Percentiles rank a stretch among this genome's conserved stretches.
Evolutionary conservation across 805 yeast genomes (phyloP).

Genomic region (Schizosaccharomyces octosporus): DNA sequence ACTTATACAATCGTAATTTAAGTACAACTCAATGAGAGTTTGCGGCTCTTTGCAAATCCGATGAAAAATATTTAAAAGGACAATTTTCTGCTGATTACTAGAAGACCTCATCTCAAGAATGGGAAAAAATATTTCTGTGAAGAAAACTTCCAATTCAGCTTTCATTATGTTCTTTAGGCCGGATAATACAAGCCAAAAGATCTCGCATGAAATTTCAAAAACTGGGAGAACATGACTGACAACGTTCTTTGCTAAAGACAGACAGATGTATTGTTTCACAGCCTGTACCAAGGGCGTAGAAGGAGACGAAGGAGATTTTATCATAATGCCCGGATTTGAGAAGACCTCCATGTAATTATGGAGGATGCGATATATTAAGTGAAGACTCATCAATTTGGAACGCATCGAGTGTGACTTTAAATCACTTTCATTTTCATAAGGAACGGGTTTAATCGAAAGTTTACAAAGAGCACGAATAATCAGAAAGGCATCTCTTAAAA

Average conservation of each 20-base stretch:
- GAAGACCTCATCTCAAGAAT: slow-evolving; percentile 79
- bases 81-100: slow-evolving; percentile 77
- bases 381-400: slow-evolving; percentile 69
- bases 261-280: slow-evolving; percentile 57
- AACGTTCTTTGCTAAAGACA: slow-evolving; percentile 70
- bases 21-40: slow-evolving; percentile 69
- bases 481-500: slow-evolving; percentile 73
- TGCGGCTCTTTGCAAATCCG: slow-evolving; percentile 72
- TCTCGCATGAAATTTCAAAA: slow-evolving; percentile 73
- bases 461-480: slow-evolving; percentile 88
- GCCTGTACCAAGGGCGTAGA: slow-evolving; percentile 50
- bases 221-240: slow-evolving; percentile 79
- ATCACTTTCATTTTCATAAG: slow-evolving; percentile 23
- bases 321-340: slow-evolving; percentile 19
- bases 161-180: slow-evolving; percentile 72
- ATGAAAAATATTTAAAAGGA: slow-evolving; percentile 55
- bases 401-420: slow-evolving; percentile 75
- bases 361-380: slow-evolving; percentile 63
- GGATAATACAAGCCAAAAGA: slow-evolving; percentile 75
- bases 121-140: slow-evolving; percentile 82
- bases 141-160: slow-evolving; percentile 77
- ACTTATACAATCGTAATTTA: slow-evolving; percentile 84
- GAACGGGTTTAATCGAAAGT: slow-evolving; percentile 47
- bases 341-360: slow-evolving; percentile 69
- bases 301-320: slow-evolving; percentile 13